Evolutionary conservation across 2,329 filamentous ascomycete species (phyloP).

Genomic region (Dothistroma pini): DNA sequence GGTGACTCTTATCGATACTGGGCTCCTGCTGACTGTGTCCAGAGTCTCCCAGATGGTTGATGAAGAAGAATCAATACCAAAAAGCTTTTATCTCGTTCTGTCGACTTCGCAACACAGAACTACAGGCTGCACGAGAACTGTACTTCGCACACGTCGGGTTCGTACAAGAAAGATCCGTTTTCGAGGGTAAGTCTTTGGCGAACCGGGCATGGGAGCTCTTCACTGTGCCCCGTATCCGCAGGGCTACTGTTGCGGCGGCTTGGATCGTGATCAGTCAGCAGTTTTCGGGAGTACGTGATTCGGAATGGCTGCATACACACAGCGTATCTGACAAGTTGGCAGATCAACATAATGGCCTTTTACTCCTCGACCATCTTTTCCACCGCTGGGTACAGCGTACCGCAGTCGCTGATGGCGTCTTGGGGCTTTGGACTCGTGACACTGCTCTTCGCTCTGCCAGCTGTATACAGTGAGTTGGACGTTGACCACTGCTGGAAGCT

Average conservation of each 20-base stretch:
- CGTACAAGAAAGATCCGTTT: constrained; percentile 19
- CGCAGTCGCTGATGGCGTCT: constrained; percentile 52
- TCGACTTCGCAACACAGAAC: background rate
- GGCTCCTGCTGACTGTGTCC: background rate
- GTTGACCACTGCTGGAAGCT: background rate
- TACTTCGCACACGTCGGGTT: constrained; percentile 29
- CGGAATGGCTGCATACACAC: background rate
- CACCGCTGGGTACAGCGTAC: constrained; percentile 35
- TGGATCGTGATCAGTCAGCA: constrained; percentile 26
- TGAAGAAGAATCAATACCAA: constrained; percentile 19
- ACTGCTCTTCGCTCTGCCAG: constrained; percentile 50
- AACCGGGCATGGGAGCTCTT: constrained; percentile 22
- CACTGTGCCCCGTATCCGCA: constrained; percentile 25
- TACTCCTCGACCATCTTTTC: constrained; percentile 34
- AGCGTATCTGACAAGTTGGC: background rate
- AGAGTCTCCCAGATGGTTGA: constrained; percentile 29
- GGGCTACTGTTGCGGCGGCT: constrained; percentile 21
- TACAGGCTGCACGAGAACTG: constrained; percentile 6
- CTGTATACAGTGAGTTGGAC: constrained; percentile 43
- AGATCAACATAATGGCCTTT: constrained; percentile 35
- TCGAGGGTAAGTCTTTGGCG: constrained; percentile 6
- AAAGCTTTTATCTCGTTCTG: background rate
- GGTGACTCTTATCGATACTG: too few species aligned
- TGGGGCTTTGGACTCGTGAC: constrained; percentile 58
- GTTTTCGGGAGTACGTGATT: background rate